Conservation (phyloP, 1,284 basidiomycete species). For the Ceratobasidium sp. region DNA sequence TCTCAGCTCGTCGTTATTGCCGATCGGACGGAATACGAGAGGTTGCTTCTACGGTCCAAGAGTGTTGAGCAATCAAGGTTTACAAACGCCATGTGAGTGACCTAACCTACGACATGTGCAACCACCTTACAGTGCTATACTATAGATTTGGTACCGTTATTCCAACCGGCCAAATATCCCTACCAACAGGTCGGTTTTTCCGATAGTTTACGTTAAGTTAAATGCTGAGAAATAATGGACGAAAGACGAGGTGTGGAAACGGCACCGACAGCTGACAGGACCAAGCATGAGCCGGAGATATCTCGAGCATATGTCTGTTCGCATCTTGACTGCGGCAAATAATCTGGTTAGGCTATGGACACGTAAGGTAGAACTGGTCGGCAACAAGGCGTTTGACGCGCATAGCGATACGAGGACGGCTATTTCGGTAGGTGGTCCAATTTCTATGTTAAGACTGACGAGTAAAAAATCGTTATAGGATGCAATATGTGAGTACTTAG, state of each 20-base stretch:
- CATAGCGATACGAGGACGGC: conserved; percentile 16
- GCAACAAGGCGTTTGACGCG: conserved; percentile 13
- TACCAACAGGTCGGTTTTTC: conserved; percentile 11
- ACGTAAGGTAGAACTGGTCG: conserved; percentile 4
- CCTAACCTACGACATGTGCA: background rate
- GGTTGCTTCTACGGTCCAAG: conserved; percentile 5
- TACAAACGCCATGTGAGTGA: conserved; percentile 22
- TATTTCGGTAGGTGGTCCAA: conserved; percentile 6
- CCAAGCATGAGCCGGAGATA: conserved; percentile 39
- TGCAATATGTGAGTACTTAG: conserved; percentile 6
- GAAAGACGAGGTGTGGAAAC: conserved; percentile 34
- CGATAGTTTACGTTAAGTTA: no score
- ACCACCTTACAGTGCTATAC: background rate
- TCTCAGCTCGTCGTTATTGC: conserved; percentile 7
- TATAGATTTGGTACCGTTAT: conserved; percentile 27
- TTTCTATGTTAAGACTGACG: no score
- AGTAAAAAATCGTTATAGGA: no score
- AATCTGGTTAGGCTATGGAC: conserved; percentile 24
- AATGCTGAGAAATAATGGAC: background rate
- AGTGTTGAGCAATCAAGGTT: conserved; percentile 25
- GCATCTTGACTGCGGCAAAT: conserved; percentile 12
- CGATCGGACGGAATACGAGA: conserved; percentile 18
- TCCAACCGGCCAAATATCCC: conserved; percentile 24
- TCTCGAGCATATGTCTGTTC: conserved; percentile 26
- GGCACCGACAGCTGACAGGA: conserved; percentile 28